These are phyloP conservation scores for Solioccasus polychromus DNA, from an alignment of 768 basidiomycete genomes.

Conservation along the genomic window DNA sequence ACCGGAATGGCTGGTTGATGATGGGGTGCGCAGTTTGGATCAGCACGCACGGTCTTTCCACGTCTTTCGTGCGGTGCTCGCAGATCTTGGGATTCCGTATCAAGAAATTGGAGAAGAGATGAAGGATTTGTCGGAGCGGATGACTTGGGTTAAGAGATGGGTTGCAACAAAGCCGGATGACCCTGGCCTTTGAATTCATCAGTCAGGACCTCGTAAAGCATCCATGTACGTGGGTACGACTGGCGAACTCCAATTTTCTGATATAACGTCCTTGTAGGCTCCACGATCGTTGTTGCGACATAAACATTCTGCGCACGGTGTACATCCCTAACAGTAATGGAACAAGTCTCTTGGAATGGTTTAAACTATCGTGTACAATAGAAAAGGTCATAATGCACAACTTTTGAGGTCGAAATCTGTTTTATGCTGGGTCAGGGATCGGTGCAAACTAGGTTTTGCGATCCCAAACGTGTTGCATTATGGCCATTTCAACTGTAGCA, in stretches of 20 bases:
- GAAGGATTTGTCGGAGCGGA: slow-evolving; percentile 34
- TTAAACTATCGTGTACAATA: slow-evolving; percentile 7
- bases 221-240: too few relatives aligned
- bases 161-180: not conserved
- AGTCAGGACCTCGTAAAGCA: too few relatives aligned
- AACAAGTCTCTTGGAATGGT: not conserved
- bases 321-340: slow-evolving; percentile 2
- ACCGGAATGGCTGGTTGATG: slow-evolving; percentile 59
- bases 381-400: slow-evolving; percentile 29
- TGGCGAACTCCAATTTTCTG: not conserved
- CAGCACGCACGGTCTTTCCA: slow-evolving; percentile 40
- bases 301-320: not conserved
- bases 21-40: slow-evolving; percentile 58
- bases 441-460: slow-evolving; percentile 13
- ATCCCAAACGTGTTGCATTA: slow-evolving; percentile 27
- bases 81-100: slow-evolving; percentile 43
- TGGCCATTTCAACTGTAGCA: slow-evolving; percentile 18
- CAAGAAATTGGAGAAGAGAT: slow-evolving; percentile 44
- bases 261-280: slow-evolving; percentile 2
- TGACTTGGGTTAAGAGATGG: slow-evolving; percentile 19
- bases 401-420: slow-evolving; percentile 20
- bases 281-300: not conserved
- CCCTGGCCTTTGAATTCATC: slow-evolving; percentile 9
- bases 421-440: slow-evolving; percentile 7
- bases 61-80: slow-evolving; percentile 39